These are phyloP conservation scores for Hypoxylon trugodes DNA, from an alignment of 495 filamentous ascomycete species.

Conservation along the genomic window DNA sequence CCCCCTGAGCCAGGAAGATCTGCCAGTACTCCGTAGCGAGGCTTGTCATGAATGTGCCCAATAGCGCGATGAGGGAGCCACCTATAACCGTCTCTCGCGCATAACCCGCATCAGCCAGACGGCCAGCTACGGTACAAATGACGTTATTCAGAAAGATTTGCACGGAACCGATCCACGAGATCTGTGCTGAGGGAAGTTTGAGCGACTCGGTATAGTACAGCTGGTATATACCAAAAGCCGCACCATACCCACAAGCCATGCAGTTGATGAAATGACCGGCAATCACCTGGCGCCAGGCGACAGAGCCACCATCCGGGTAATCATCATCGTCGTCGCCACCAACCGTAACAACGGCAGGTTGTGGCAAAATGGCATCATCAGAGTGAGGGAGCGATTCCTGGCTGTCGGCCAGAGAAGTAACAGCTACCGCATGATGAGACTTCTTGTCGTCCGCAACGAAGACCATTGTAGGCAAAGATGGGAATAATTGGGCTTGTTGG, in stretches of 20 bases:
- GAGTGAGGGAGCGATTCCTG: conserved; percentile 20
- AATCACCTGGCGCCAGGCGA: conserved; percentile 55
- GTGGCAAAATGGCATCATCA: conserved; percentile 13
- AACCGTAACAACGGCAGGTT: background rate
- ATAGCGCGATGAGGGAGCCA: conserved; percentile 48
- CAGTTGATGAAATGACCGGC: conserved; percentile 51
- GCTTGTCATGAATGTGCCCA: conserved; percentile 56
- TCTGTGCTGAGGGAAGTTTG: conserved; percentile 48
- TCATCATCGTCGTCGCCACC: conserved; percentile 28
- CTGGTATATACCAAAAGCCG: conserved; percentile 57
- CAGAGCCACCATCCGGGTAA: conserved; percentile 49
- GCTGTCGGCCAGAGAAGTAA: conserved; percentile 20
- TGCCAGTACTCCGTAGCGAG: conserved; percentile 52
- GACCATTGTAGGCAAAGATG: conserved; percentile 37
- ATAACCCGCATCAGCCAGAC: conserved; percentile 55
- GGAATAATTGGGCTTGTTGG: conserved; percentile 14
- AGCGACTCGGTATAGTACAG: conserved; percentile 57
- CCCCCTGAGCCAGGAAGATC: conserved; percentile 55
- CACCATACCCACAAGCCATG: conserved; percentile 53
- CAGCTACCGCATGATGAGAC: conserved; percentile 24
- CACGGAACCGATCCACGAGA: conserved; percentile 58
- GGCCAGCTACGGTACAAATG: conserved; percentile 51
- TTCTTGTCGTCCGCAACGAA: conserved; percentile 16
- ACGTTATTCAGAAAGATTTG: conserved; percentile 55
- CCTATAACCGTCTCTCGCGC: conserved; percentile 45